Evolutionary conservation across 305 asterid species (phyloP), one percentile per base, ranked within the genome.

Genomic region (Andrographis paniculata): DNA sequence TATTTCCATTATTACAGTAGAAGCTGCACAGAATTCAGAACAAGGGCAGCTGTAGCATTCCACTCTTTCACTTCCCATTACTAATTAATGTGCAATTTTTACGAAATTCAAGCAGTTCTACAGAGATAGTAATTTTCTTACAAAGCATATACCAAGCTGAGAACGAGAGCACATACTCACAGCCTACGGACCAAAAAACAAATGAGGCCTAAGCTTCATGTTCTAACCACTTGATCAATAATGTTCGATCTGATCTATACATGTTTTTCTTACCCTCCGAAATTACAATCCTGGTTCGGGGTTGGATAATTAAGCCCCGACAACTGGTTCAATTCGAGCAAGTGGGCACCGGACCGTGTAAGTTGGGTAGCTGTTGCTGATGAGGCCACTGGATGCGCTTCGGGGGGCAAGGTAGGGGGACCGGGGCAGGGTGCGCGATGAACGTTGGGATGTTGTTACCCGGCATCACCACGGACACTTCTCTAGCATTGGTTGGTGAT

Each of bases 381-480:
- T 67, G 55, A 20, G 93, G 95, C 91, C 94, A 82, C 13, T 64
- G 66, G 42, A 60, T 60, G 44, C 84, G 80, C 45, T 75, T 86
- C 0, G 79, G 85, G 17, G 74, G 86, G 58, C 93, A 82, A 18
- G 86, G 93, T 35, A 64, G 71, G 0, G 96, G 96, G 55, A 64
- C 73, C 0, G 96, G 96, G 55, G 85, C 95, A 19, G 84, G 95
- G 58, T 79, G 71, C 12, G 94, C 96, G 5, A 86, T 82, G 38
- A 82, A 86, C 6, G 94, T 86, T 16, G 96, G 96, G 24, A 77
- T 59, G 1, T 52, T 70, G 31, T 86, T 67, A 37, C 96, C 95
- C 0, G 95, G 95, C 95, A 86, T 86, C 65, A 86, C 36, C 46
- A 86, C 95, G 5, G 92, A 75, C 4, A 77, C 72, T 68, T 86